phyloP scores from a whole-genome alignment of 2,329 filamentous ascomycete species.

The Alternaria dauci region DNA sequence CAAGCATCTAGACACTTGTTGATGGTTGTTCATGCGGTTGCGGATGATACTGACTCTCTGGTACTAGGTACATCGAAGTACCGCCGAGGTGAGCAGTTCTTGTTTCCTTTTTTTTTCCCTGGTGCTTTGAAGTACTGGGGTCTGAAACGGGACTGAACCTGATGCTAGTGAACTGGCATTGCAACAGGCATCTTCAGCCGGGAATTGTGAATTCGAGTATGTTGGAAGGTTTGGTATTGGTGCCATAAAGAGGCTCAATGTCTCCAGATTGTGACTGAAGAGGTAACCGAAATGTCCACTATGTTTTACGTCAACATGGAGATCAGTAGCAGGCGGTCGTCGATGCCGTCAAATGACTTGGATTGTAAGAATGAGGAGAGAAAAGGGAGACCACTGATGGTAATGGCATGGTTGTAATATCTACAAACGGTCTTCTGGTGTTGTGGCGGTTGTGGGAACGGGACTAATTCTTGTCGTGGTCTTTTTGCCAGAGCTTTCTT shows the following conservation, averaged over 20 bases:
- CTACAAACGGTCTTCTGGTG: too few relatives aligned
- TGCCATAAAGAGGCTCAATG: background rate
- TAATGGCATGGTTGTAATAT: too few relatives aligned
- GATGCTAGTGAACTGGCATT: background rate
- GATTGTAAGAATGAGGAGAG: too few relatives aligned
- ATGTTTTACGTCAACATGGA: background rate
- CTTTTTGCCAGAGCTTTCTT: too few relatives aligned
- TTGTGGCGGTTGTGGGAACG: too few relatives aligned
- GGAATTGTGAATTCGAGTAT: conserved; percentile 1
- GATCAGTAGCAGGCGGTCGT: background rate
- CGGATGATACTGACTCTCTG: background rate
- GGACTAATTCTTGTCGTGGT: too few relatives aligned
- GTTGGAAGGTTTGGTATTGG: background rate
- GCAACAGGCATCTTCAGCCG: background rate
- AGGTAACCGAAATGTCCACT: background rate
- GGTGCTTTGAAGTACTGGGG: background rate
- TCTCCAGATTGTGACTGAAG: background rate
- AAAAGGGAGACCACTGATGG: too few relatives aligned
- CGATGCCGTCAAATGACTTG: background rate
- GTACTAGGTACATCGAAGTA: background rate
- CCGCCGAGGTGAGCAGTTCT: background rate
- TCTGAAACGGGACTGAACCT: background rate
- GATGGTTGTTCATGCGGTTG: background rate
- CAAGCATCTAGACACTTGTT: background rate
- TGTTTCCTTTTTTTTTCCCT: background rate